Base-by-base conservation (phyloP, 2,329 filamentous ascomycete genomes). In the Laburnicola sp. region DNA sequence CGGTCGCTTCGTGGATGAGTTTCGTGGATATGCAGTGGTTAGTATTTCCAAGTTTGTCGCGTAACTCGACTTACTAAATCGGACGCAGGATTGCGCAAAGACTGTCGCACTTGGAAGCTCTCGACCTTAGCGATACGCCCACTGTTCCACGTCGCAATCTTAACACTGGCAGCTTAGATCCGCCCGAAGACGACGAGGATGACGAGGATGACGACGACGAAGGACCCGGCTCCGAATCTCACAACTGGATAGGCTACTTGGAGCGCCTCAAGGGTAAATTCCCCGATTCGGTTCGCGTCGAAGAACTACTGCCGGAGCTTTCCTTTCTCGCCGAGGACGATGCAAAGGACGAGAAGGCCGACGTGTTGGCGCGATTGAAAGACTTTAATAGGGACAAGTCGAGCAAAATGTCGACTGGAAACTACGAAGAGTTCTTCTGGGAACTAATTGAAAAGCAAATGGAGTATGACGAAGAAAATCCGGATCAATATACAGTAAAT, bases 1-100 rank as follows among this genome's bases (percentile, higher is more conserved):
- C 65, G 4, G 48, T 66, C 5, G 54, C 63, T 7, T 51, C 45
- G 31, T 67, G 63, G 62, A 67, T 69, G 65, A 49, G 36, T 5
- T 11, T 22, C 7, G 34, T 51, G 2, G 64, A 69, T 50, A 16
- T 65, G 11, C 11, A 30, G 3, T 69, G 63, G 63, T 60, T 31
- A 40, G 47, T 51, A 21, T 11, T 9, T 27, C n/a, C 32, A 2
- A 28, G 6, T 22, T 21, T 16, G 23, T 42, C 22, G 7, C 30
- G 5, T 47, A n/a, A 28, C 16, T 16, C 16, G 16, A 22, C 23
- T 11, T 26, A 6, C 31, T 45, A n/a, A 23, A 27, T 7, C 10
- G 8, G 3, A 21, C 8, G 4, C 36, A 59, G 57, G 63, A 62
- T 66, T 32, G 45, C 47, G 6, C 31, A 34, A 7, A 50, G 53